A percentile compares a stretch with the other conserved stretches of the same genome.
Evolutionary conservation across 2,329 filamentous ascomycete species (phyloP).

Genomic region (Sordariomycetes sp.): DNA sequence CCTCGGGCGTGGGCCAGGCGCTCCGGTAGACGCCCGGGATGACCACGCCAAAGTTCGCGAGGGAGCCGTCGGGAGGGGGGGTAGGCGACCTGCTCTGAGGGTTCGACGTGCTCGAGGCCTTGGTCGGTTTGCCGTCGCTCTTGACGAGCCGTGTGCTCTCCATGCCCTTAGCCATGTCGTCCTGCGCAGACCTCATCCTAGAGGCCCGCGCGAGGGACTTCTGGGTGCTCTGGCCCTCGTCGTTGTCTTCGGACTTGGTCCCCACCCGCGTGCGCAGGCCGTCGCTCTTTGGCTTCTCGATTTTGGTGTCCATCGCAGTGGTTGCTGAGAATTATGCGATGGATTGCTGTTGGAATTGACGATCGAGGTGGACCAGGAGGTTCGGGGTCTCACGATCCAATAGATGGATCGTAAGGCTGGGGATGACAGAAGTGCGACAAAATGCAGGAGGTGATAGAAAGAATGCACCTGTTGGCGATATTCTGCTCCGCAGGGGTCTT

Average conservation of each 20-base stretch:
- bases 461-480: too few relatives aligned
- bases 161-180: not conserved
- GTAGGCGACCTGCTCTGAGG: not conserved
- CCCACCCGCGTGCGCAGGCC: not conserved
- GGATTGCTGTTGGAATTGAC: too few relatives aligned
- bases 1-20: constrained; percentile 62
- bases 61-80: constrained; percentile 20
- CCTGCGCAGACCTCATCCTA: not conserved
- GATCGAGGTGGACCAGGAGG: too few relatives aligned
- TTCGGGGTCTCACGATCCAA: too few relatives aligned
- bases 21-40: constrained; percentile 69
- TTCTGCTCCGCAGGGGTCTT: too few relatives aligned
- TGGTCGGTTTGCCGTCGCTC: not conserved
- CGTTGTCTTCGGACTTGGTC: not conserved
- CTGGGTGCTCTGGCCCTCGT: not conserved
- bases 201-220: not conserved
- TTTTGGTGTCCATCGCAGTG: not conserved
- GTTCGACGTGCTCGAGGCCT: not conserved
- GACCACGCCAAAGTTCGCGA: constrained; percentile 68
- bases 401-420: too few relatives aligned
- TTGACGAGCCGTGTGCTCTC: not conserved
- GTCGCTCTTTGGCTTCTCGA: not conserved
- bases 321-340: too few relatives aligned
- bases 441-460: too few relatives aligned
- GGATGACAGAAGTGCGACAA: too few relatives aligned